Evolutionary conservation across 1,139 yeast species (phyloP).

Genomic region (Yamadazyma blattariae): DNA sequence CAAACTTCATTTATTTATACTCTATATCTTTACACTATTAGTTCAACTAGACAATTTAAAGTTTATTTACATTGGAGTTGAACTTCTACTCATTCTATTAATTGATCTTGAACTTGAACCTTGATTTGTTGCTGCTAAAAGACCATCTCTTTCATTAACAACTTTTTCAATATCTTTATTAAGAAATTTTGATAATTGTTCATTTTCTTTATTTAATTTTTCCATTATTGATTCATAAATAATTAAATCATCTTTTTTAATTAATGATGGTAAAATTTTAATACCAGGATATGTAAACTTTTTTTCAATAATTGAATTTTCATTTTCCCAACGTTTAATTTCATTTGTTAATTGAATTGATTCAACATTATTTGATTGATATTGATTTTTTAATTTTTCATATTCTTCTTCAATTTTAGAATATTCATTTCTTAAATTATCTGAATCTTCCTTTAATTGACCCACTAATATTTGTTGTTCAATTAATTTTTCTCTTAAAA

Average conservation of each 20-base stretch:
- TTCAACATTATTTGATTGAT: slow-evolving; percentile 51
- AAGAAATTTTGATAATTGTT: slow-evolving; percentile 31
- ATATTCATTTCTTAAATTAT: slow-evolving; percentile 19
- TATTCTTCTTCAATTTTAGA: slow-evolving; percentile 27
- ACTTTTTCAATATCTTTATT: slow-evolving; percentile 34
- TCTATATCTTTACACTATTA: no score
- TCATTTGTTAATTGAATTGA: slow-evolving; percentile 52
- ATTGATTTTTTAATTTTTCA: slow-evolving; percentile 43
- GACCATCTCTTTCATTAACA: slow-evolving; percentile 36
- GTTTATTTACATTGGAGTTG: slow-evolving; percentile 35
- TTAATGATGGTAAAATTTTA: slow-evolving; percentile 36
- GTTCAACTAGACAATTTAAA: no score
- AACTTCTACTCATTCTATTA: slow-evolving; percentile 37
- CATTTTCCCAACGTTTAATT: slow-evolving; percentile 26
- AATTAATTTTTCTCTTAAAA: slow-evolving; percentile 10
- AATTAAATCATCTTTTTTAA: slow-evolving; percentile 33
- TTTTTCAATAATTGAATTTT: slow-evolving; percentile 25
- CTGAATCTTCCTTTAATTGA: slow-evolving; percentile 17
- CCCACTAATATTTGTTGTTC: slow-evolving; percentile 28
- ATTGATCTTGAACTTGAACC: slow-evolving; percentile 33
- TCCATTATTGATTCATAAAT: slow-evolving; percentile 26
- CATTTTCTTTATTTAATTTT: slow-evolving; percentile 29
- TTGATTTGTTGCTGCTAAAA: slow-evolving; percentile 26
- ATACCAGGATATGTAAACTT: slow-evolving; percentile 46
- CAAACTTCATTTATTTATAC: no score